phyloP scores from a whole-genome alignment of 2,329 filamentous ascomycete genomes.

The Botryotinia globosa region DNA sequence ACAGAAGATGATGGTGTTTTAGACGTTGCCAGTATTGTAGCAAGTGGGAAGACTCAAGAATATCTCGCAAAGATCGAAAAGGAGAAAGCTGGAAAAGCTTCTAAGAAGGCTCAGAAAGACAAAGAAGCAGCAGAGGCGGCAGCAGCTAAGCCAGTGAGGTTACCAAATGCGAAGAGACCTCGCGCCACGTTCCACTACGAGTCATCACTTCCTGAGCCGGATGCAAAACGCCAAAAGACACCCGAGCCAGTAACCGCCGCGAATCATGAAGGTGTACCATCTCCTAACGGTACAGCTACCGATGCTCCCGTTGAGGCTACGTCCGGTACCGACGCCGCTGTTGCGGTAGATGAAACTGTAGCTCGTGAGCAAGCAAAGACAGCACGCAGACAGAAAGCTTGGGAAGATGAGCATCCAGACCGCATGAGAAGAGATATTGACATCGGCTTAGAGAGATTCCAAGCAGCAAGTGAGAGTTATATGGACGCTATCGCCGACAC shows the following conservation, averaged over 20 bases:
- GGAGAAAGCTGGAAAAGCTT: constrained; percentile 53
- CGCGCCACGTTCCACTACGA: constrained; percentile 72
- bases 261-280: constrained; percentile 24
- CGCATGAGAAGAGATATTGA: constrained; percentile 66
- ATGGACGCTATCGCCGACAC: constrained; percentile 81
- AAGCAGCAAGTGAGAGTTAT: constrained; percentile 64
- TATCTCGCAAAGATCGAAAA: constrained; percentile 81
- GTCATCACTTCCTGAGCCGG: constrained; percentile 51
- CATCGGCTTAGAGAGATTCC: constrained; percentile 73
- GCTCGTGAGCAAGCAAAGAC: constrained; percentile 35
- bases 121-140: constrained; percentile 48
- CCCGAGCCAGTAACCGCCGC: constrained; percentile 32
- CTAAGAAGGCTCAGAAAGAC: constrained; percentile 53
- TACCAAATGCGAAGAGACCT: constrained; percentile 71
- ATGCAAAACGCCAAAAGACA: constrained; percentile 42
- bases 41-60: constrained; percentile 75
- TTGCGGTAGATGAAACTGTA: constrained; percentile 29
- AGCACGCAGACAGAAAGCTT: constrained; percentile 34
- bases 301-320: constrained; percentile 23
- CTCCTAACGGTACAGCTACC: constrained; percentile 21
- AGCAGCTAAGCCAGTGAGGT: constrained; percentile 53
- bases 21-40: constrained; percentile 81
- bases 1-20: constrained; percentile 68
- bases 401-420: constrained; percentile 45
- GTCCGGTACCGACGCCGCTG: constrained; percentile 20